These are phyloP conservation scores for Aureobasidium vineae DNA, from an alignment of 2,329 filamentous ascomycete genomes.

Conservation along the genomic window DNA sequence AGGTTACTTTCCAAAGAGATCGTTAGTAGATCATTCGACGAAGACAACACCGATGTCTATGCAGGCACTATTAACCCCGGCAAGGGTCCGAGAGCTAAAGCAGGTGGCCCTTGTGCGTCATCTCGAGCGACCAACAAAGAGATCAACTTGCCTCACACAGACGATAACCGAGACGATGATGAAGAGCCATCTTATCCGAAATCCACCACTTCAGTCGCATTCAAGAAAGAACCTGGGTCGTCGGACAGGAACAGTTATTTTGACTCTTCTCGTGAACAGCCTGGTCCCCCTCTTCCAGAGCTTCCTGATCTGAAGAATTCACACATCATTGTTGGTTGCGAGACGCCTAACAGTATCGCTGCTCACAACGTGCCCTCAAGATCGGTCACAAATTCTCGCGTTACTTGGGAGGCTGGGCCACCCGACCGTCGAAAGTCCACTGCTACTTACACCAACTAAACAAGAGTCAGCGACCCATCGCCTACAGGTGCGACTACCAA, in stretches of 20 bases:
- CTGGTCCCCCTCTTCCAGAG: not conserved
- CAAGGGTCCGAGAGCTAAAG: not conserved
- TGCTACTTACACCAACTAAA: not conserved
- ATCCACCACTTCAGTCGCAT: not conserved
- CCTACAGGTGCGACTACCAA: no score
- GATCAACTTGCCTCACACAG: not conserved
- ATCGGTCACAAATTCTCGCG: not conserved
- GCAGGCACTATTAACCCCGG: not conserved
- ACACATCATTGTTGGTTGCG: not conserved
- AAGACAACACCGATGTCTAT: not conserved
- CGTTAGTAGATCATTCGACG: not conserved
- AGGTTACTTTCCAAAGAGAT: not conserved
- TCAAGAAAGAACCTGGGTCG: not conserved
- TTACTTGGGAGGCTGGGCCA: not conserved
- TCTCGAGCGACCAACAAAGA: not conserved
- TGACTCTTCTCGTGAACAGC: not conserved
- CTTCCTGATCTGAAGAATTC: not conserved
- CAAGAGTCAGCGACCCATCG: no score
- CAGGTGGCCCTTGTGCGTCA: not conserved
- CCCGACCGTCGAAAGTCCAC: not conserved
- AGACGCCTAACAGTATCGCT: not conserved
- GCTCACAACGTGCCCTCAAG: not conserved
- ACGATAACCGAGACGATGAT: not conserved
- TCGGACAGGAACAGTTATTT: not conserved
- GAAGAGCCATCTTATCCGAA: not conserved